Evolutionary conservation across 148 eudicot species (phyloP), one percentile per base, ranked within the genome.

Genomic region (Camellia japonica): DNA sequence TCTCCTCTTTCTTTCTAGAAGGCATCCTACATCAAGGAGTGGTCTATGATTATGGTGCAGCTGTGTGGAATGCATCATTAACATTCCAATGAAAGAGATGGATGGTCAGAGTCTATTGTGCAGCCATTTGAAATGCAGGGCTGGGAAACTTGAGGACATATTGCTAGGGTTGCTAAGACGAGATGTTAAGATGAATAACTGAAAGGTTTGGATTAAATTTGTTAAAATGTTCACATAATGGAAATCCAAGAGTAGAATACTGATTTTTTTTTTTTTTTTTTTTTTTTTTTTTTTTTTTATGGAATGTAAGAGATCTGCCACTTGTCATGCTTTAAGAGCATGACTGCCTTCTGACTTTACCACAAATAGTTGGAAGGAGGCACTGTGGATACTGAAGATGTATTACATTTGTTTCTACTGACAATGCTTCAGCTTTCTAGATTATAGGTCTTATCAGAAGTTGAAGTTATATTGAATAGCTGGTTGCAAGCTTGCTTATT

Each of bases 91-190:
- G 71, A 42, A 67, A 41, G 71, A 30, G 38, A 30, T 30, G 5
- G 47, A 5, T 67, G 46, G 71, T 41, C 47, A 16, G 5, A 14
- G 71, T 16, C 71, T 38, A 18, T 41, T 41, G 71, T 67, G 71
- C 47, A 13, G 71, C 71, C 47, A 67, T 67, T 67, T 67, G 18
- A 41, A 41, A 23, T 65, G 68, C 15, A 65, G 68, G 68, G 68
- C 68, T 19, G 68, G 41, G 23, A 65, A 65, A 42, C 13, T 14
- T 30, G 38, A 30, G 38, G 38, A 30, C 1, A 30, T 30, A 30
- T 30, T 30, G 38, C 38, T 30, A 30, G 38, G 38, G 38, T 30
- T 30, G 38, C 38, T 30, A 30, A 30, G 38, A 30, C 38, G 1
- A 30, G 72, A 68, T 68, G 51, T 43, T 43, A 16, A 43, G 20